phyloP scores from a whole-genome alignment of 2,329 filamentous ascomycete genomes.

The Arachnomyces sp. region DNA sequence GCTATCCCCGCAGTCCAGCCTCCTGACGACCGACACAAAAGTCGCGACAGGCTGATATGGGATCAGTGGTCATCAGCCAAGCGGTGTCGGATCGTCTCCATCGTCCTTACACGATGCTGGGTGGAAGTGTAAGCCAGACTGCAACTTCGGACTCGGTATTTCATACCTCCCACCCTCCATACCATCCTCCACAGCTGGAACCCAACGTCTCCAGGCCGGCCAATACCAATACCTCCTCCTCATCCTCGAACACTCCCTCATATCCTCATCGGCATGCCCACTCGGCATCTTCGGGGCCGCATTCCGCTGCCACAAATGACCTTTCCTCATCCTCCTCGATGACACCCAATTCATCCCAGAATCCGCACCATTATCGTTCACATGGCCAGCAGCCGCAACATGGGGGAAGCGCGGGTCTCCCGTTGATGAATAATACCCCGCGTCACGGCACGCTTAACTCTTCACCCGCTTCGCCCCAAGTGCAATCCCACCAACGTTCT shows the following conservation, averaged over 20 bases:
- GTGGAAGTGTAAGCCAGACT: constrained; percentile 32
- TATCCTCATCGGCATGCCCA: constrained; percentile 18
- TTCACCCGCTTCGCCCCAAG: constrained; percentile 39
- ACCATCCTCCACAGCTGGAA: constrained; percentile 18
- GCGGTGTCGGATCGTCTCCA: constrained; percentile 64
- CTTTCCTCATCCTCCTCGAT: constrained; percentile 37
- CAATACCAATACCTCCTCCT: constrained; percentile 26
- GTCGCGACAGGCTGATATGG: constrained; percentile 44
- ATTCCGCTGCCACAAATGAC: constrained; percentile 13
- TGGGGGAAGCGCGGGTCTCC: constrained; percentile 19
- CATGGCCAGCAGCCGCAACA: constrained; percentile 9
- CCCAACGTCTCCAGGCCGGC: constrained; percentile 25
- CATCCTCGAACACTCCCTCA: constrained; percentile 29
- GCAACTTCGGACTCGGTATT: constrained; percentile 28
- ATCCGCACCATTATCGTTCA: background rate
- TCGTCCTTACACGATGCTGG: constrained; percentile 64
- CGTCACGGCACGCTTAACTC: constrained; percentile 23
- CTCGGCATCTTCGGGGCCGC: constrained; percentile 16
- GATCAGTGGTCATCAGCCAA: constrained; percentile 58
- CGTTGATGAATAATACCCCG: constrained; percentile 17
- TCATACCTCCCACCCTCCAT: constrained; percentile 19
- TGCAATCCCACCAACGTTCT: constrained; percentile 39
- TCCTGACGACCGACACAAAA: constrained; percentile 3
- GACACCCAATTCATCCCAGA: constrained; percentile 38
- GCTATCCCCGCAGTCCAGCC: background rate